Base-by-base conservation (phyloP, 805 yeast genomes). In the Nakazawaea pomicola region DNA sequence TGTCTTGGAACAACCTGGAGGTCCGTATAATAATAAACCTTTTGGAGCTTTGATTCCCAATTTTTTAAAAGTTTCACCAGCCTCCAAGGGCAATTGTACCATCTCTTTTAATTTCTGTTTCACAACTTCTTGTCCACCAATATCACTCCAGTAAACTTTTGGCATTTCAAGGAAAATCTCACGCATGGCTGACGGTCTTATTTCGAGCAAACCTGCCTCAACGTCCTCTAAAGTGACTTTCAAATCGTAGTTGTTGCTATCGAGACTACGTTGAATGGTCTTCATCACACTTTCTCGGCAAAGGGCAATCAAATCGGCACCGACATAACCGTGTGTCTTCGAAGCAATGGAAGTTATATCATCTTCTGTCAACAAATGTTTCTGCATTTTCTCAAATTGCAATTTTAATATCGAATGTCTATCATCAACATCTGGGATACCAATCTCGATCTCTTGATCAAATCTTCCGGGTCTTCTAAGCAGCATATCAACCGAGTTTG, bases 1-100 rank as follows among this genome's bases (percentile, higher is more conserved):
- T 0, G 99, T 91, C 54, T 91, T 91, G 9, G 97, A 90, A 65
- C 98, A 91, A 12, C 99, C 99, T 0, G 99, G 98, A 1, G 99
- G 99, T 0, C 99, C 99, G 60, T 93, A 93, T 16, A 93, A 67
- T 35, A 93, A 61, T 1, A 93, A 83, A 28, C 99, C 99, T 50
- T 87, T 84, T 3, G 99, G 99, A 0, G 98, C 89, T 32, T 76
- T 68, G 3, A 93, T 81, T 0, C 98, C 98, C 11, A 93, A 67
- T 31, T 74, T 67, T 15, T 68, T 67, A 58, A 93, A 93, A 0
- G 95, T 72, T 1, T 78, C 89, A 0, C 85, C 72, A 2, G 93
- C 91, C 43, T 82, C 83, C 21, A 93, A 64, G 0, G 99, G 99
- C 53, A 95, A 67, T 56, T 89, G 95, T 19, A 93, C 91, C 65